Base-by-base conservation (phyloP, 106 monocot genomes). In the Vanilla planifolia region DNA sequence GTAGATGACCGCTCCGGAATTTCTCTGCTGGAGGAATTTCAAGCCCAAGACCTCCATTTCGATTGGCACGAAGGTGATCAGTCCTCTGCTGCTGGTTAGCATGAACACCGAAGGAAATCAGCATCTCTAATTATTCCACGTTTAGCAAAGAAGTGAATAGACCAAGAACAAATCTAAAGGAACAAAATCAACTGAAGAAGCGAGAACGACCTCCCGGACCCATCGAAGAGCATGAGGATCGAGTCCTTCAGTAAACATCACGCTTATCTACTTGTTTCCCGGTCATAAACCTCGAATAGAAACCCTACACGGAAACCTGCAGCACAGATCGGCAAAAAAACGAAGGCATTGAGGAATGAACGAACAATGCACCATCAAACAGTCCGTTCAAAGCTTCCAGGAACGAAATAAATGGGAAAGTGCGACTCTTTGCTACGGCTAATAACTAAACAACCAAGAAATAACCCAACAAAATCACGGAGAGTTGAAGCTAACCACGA, bases 1-100 rank as follows among this genome's bases (percentile, higher is more conserved):
- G 75, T 33, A 89, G 69, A 73, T 83, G 83, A 24, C 94, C 94
- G 25, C 85, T 89, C 28, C 89, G 86, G 65, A 95, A 95, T 55
- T 89, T 95, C 61, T 89, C 86, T 42, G 89, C 75, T 3, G 70
- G 72, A 0, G 96, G 91, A 5, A 91, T 69, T 42, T 75, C 83
- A 8, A 84, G 73, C 15, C 75, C 71, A n/a, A 71, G 55, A 0
- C 77, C 59, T 21, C 66, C 64, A 6, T 36, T 60, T 40, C 68
- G 61, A 16, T 19, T 25, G 7, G 55, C 44, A 9, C 47, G 67
- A 43, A 70, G 76, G 15, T 67, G 63, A 64, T 71, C 71, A n/a
- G 62, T 61, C 16, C 67, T 29, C 45, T 64, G 58, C 62, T 81
- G 80, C 26, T 56, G 63, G 29, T 43, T 32, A 35, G 24, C 55